A percentile compares a stretch with the other conserved stretches of the same genome.
Evolutionary conservation across 768 basidiomycete species (phyloP).

Genomic region (Mycena albidolilacea): DNA sequence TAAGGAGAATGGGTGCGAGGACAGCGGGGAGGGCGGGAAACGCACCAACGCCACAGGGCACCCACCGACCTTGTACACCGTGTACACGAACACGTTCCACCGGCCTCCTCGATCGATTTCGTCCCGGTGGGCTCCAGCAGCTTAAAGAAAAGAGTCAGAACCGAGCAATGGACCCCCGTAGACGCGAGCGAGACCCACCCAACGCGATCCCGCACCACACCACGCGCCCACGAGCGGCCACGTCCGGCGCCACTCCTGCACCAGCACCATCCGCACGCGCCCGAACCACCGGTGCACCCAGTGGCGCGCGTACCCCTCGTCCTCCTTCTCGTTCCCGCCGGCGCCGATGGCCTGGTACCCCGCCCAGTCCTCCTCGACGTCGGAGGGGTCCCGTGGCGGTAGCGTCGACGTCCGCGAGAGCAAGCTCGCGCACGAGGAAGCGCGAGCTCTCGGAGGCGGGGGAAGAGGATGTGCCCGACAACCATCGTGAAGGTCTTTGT

Average conservation of each 20-base stretch:
- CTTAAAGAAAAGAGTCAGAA: conserved; percentile 65
- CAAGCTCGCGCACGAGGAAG: conserved; percentile 87
- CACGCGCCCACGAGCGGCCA: conserved; percentile 83
- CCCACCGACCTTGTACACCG: conserved; percentile 69
- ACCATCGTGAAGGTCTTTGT: conserved; percentile 90
- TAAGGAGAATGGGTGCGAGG: not conserved
- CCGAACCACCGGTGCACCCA: conserved; percentile 65
- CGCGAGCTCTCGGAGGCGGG: conserved; percentile 94
- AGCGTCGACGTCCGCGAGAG: conserved; percentile 76
- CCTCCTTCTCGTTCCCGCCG: conserved; percentile 5
- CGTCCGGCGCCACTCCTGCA: conserved; percentile 82
- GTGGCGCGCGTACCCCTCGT: conserved; percentile 3
- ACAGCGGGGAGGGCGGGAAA: conserved; percentile 26
- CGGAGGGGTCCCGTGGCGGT: too few relatives aligned
- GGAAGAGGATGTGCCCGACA: conserved; percentile 87
- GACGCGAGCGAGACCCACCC: conserved; percentile 60
- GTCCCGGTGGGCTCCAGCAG: conserved; percentile 70
- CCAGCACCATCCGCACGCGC: conserved; percentile 77
- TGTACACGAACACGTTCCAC: conserved; percentile 91
- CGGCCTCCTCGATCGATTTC: conserved; percentile 74
- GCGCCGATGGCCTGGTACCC: conserved; percentile 30
- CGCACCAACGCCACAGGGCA: conserved; percentile 88
- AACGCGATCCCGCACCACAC: conserved; percentile 84
- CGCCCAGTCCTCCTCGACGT: not conserved
- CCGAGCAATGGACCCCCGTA: not conserved